Percentiles rank a stretch among this genome's conserved stretches.
Conservation (phyloP, 2,329 filamentous ascomycete species). For the Diaporthe velutina region DNA sequence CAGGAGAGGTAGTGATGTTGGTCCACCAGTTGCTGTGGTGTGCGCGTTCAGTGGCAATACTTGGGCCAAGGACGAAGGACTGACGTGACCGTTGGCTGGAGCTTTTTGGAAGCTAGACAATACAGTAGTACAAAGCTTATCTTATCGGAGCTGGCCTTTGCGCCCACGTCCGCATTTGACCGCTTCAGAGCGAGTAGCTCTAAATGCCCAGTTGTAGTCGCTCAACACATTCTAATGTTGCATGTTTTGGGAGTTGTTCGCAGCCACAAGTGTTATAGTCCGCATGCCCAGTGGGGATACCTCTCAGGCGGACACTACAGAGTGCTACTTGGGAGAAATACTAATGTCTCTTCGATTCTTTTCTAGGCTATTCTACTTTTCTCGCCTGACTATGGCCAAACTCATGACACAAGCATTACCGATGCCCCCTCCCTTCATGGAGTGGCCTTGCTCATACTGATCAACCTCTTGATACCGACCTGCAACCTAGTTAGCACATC, state of each 20-base stretch:
- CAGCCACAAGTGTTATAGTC: neutral
- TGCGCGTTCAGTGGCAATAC: conserved; percentile 13
- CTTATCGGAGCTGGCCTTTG: conserved; percentile 22
- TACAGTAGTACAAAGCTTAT: conserved; percentile 5
- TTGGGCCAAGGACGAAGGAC: neutral
- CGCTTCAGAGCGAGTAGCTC: neutral
- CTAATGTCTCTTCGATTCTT: conserved; percentile 5
- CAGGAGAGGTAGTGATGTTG: neutral
- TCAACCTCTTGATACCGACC: conserved; percentile 82
- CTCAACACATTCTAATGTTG: neutral
- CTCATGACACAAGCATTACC: neutral
- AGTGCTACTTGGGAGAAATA: neutral
- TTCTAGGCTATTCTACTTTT: conserved; percentile 27
- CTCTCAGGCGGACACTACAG: neutral
- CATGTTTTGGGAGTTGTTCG: neutral
- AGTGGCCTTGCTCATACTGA: conserved; percentile 84
- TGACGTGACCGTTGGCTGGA: conserved; percentile 19
- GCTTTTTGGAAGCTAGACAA: neutral
- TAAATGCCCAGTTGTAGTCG: neutral
- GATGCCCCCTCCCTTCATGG: conserved; percentile 56
- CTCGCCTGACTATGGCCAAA: neutral
- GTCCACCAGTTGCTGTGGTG: conserved; percentile 16
- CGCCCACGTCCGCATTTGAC: neutral
- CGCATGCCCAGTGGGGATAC: neutral
- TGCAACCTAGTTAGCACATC: conserved; percentile 59